Evolutionary conservation across 495 filamentous ascomycete species (phyloP), one percentile per base, ranked within the genome.

Genomic region (Podospora sp.): DNA sequence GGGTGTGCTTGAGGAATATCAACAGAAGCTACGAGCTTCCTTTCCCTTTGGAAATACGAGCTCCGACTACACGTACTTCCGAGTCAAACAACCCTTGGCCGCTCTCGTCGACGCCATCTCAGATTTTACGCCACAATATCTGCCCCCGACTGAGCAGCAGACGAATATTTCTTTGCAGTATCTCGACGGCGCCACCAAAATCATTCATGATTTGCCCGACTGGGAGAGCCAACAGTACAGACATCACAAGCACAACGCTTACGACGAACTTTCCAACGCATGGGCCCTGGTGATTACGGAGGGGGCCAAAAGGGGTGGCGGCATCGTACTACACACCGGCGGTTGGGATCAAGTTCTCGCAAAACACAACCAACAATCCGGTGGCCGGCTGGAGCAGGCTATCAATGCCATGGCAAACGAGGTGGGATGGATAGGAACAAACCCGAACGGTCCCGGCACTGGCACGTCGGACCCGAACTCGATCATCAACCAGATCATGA

Each of bases 1-100:
- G 18, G 83, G 87, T 21, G 92, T 96, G 4, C 83, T 99, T 57
- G 84, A 85, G 59, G 89, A 90, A 62, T 99, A 99, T 71, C 91
- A 96, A 73, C 82, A 86, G 12, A 84, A 85, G 49, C 82, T 98
- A 53, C 88, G 86, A 64, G 86, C 86, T n/a, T 90, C 96, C 0
- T 91, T 97, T 65, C 95, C 95, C 9, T 89, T 94, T 74, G 95
- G 95, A 71, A 89, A 91, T 57, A 84, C 87, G 40, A 89, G 87
- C 64, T 94, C 92, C 25, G 96, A 98, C 69, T 99, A 99, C 79
- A 88, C 92, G 24, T 98, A 96, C 75, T 96, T 97, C 77, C 89
- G 95, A 73, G 93, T 98, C 29, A 90, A 89, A 59, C 91, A 93
- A 69, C 86, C 90, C 49, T 85, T 99, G 2, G 80, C 86, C 27